Evolutionary conservation across 495 filamentous ascomycete species (phyloP).

Genomic region (Achaetomiella virescens): DNA sequence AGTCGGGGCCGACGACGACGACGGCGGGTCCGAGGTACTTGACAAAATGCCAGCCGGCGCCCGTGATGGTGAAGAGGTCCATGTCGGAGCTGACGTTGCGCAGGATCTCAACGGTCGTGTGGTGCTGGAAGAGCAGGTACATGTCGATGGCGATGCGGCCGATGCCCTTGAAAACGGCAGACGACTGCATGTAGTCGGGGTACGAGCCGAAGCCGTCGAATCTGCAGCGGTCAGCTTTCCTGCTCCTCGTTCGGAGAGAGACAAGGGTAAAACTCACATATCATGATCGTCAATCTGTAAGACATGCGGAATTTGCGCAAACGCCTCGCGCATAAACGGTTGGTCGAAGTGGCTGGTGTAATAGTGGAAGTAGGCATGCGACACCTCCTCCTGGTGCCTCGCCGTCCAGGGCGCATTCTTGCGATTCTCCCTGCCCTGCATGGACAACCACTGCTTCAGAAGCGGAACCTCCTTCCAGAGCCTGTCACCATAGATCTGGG

Average conservation of each 20-base stretch:
- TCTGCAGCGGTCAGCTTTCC: slow-evolving; percentile 40
- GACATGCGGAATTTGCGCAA: slow-evolving; percentile 94
- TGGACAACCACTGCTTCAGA: slow-evolving; percentile 87
- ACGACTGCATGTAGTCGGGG: slow-evolving; percentile 96
- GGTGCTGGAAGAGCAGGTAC: slow-evolving; percentile 98
- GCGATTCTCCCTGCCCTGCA: slow-evolving; percentile 83
- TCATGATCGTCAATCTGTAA: slow-evolving; percentile 94
- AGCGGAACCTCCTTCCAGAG: slow-evolving; percentile 94
- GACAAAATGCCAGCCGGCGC: slow-evolving; percentile 95
- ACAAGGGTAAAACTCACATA: slow-evolving; percentile 73
- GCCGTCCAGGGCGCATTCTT: slow-evolving; percentile 89
- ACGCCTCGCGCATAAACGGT: slow-evolving; percentile 84
- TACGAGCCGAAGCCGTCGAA: slow-evolving; percentile 98
- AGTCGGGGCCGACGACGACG: slow-evolving; percentile 82
- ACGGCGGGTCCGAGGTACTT: slow-evolving; percentile 92
- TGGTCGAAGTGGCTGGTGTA: slow-evolving; percentile 98
- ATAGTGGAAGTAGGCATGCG: slow-evolving; percentile 96
- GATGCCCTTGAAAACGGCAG: slow-evolving; percentile 96
- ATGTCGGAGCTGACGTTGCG: slow-evolving; percentile 76
- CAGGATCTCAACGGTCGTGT: slow-evolving; percentile 90
- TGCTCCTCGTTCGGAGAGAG: neutral
- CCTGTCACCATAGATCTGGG: slow-evolving; percentile 92
- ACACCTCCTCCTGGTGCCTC: slow-evolving; percentile 87
- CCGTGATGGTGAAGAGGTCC: slow-evolving; percentile 95
- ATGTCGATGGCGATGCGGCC: slow-evolving; percentile 95